These are phyloP conservation scores for Diphasiastrum complanatum DNA, from an alignment of 83 land plant genomes.

Conservation along the genomic window DNA sequence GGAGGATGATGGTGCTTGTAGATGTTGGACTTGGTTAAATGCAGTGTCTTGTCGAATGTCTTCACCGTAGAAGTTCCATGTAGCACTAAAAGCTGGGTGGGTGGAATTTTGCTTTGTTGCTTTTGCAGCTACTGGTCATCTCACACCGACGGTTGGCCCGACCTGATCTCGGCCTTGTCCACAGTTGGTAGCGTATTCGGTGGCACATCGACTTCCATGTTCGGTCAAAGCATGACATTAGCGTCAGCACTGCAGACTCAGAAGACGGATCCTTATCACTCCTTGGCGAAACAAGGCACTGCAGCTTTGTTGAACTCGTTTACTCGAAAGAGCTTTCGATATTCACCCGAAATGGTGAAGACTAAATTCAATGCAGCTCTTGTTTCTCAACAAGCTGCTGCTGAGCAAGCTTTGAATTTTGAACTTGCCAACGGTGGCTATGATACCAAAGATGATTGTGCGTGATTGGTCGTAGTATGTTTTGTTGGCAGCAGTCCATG, in stretches of 20 bases:
- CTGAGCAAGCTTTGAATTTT: not conserved
- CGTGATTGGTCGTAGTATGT: too few relatives aligned
- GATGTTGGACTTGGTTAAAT: too few relatives aligned
- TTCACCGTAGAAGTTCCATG: too few relatives aligned
- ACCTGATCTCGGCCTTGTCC: not conserved
- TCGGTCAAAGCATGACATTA: slow-evolving; percentile 1
- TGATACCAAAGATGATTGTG: too few relatives aligned
- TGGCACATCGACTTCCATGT: not conserved
- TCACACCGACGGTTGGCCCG: not conserved
- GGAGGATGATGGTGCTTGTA: too few relatives aligned
- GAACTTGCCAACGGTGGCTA: slow-evolving; percentile 10
- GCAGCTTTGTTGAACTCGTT: slow-evolving; percentile 7
- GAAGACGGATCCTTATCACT: not conserved
- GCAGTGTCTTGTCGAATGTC: too few relatives aligned
- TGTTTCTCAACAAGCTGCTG: not conserved
- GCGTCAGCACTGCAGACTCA: not conserved
- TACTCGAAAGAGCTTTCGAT: not conserved
- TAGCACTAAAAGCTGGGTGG: too few relatives aligned
- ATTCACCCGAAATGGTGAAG: slow-evolving; percentile 3
- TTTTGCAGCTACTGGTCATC: slow-evolving; percentile 4
- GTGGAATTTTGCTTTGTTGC: too few relatives aligned
- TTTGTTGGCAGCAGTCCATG: too few relatives aligned
- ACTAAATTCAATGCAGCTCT: slow-evolving; percentile 1
- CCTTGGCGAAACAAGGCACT: not conserved
- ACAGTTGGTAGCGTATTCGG: slow-evolving; percentile 4